phyloP scores from a whole-genome alignment of 192 early-diverging fungal species.

The Linnemannia elongata region DNA sequence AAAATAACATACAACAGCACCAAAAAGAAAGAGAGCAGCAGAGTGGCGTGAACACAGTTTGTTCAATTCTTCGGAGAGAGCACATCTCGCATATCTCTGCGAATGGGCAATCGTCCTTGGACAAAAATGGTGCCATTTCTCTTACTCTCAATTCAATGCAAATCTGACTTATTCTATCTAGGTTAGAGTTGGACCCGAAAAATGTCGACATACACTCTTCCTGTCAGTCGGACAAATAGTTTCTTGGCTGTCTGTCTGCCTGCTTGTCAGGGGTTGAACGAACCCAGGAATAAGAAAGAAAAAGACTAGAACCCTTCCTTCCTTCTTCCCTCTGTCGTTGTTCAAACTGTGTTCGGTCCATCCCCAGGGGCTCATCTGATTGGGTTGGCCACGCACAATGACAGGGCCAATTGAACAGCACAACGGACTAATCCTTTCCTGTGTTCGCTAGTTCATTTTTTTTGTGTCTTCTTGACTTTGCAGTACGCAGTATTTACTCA shows the following conservation, averaged over 20 bases:
- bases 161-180: background rate
- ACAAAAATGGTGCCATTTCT: background rate
- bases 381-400: background rate
- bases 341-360: background rate
- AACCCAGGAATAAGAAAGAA: background rate
- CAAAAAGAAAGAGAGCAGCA: background rate
- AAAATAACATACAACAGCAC: background rate
- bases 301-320: background rate
- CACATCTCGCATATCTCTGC: background rate
- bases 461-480: background rate
- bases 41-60: slow-evolving; percentile 4
- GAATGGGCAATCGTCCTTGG: background rate
- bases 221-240: background rate
- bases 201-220: background rate
- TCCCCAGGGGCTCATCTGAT: background rate
- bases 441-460: background rate
- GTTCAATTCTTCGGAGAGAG: background rate
- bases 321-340: background rate
- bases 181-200: background rate
- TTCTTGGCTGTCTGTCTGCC: too few relatives aligned
- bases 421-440: background rate
- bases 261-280: background rate
- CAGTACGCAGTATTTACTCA: background rate
- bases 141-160: background rate
- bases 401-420: background rate